Percentiles rank a stretch among this genome's conserved stretches.
phyloP scores from a whole-genome alignment of 2,329 filamentous ascomycete genomes.

The Peltaster fructicola region DNA sequence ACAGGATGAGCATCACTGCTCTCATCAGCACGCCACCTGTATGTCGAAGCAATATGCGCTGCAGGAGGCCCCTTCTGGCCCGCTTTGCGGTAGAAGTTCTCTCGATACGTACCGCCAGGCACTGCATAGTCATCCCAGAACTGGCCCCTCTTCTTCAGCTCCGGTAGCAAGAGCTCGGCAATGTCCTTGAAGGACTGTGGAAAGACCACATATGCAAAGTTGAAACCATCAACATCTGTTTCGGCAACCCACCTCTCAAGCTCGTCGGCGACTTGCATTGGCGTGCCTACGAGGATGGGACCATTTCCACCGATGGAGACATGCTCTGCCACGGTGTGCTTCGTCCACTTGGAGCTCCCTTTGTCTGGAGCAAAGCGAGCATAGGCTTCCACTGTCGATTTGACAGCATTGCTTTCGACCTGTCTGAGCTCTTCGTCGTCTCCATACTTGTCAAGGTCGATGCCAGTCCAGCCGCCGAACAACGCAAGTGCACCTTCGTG shows the following conservation, averaged over 20 bases:
- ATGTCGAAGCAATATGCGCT: constrained; percentile 35
- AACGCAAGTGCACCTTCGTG: constrained; percentile 50
- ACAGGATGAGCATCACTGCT: too few relatives aligned
- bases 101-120: constrained; percentile 40
- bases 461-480: constrained; percentile 60
- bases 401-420: constrained; percentile 44
- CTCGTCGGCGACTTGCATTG: constrained; percentile 46
- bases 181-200: constrained; percentile 52
- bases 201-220: constrained; percentile 52
- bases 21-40: too few relatives aligned
- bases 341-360: constrained; percentile 46
- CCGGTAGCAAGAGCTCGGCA: constrained; percentile 46
- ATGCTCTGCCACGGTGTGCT: constrained; percentile 49
- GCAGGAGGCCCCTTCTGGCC: constrained; percentile 34
- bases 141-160: constrained; percentile 40
- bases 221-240: constrained; percentile 58
- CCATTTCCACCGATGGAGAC: constrained; percentile 44
- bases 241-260: constrained; percentile 51
- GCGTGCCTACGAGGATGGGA: constrained; percentile 45
- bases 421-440: constrained; percentile 46
- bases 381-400: constrained; percentile 37
- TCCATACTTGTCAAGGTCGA: constrained; percentile 41
- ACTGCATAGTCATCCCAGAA: constrained; percentile 39
- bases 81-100: constrained; percentile 38
- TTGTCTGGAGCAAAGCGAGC: constrained; percentile 40